Evolutionary conservation across 441 rosid species (phyloP).

Genomic region (Hura crepitans): DNA sequence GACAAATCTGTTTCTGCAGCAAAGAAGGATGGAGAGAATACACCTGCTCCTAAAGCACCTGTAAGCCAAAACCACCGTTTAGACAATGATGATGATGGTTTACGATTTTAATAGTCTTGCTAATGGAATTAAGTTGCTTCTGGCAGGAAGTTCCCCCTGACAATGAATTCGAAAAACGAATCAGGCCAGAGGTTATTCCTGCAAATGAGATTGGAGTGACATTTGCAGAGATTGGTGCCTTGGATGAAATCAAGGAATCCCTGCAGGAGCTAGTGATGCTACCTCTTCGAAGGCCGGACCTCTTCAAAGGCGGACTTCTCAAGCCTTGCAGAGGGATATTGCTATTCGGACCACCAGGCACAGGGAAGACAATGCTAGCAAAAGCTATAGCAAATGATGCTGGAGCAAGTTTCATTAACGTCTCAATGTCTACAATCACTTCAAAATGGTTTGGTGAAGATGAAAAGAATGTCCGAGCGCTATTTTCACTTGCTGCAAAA

Average conservation of each 20-base stretch:
- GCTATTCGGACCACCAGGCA: constrained; percentile 98
- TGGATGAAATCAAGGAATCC: constrained; percentile 88
- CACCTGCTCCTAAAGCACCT: constrained; percentile 55
- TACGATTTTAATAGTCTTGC: constrained; percentile 7
- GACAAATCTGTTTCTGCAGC: constrained; percentile 48
- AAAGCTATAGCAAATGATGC: constrained; percentile 99
- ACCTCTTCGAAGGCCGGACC: constrained; percentile 92
- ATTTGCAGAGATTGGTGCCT: constrained; percentile 85
- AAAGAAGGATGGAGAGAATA: constrained; percentile 63
- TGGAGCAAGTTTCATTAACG: constrained; percentile 98
- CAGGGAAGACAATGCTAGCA: constrained; percentile 98
- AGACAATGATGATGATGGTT: not conserved
- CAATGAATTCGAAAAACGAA: constrained; percentile 92
- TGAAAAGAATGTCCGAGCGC: constrained; percentile 88
- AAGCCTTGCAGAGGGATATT: constrained; percentile 97
- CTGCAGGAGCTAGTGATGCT: constrained; percentile 99
- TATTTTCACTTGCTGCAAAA: constrained; percentile 86
- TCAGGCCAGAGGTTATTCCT: constrained; percentile 96
- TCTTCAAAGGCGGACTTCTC: constrained; percentile 93
- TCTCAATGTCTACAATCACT: constrained; percentile 96
- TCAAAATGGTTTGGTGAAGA: constrained; percentile 99
- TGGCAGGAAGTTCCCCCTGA: constrained; percentile 80
- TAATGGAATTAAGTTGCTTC: constrained; percentile 5
- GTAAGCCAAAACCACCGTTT: constrained; percentile 32
- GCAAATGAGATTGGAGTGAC: constrained; percentile 93